Percentiles rank a stretch among this genome's conserved stretches.
Evolutionary conservation across 2,329 filamentous ascomycete genomes (phyloP).

Genomic region (Rhinocladiella mackenziei): DNA sequence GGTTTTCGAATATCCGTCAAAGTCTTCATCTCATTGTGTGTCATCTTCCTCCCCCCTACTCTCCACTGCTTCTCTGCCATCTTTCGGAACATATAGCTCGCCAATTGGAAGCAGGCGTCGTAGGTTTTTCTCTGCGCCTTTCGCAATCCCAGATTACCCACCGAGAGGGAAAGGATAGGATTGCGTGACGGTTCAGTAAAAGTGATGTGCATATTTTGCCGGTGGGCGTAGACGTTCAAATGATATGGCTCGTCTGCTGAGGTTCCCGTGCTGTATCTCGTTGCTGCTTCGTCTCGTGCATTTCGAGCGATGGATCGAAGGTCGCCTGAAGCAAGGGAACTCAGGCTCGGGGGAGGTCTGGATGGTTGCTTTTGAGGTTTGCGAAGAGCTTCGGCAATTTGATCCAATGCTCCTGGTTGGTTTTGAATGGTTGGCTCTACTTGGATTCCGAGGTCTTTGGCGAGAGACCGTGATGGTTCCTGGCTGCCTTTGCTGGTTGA

Average conservation of each 20-base stretch:
- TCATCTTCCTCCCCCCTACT: conserved; percentile 66
- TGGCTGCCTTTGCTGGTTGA: conserved; percentile 1
- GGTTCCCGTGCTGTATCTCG: conserved; percentile 10
- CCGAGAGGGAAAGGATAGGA: conserved; percentile 72
- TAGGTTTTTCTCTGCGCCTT: conserved; percentile 77
- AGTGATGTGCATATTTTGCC: conserved; percentile 94
- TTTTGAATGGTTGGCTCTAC: conserved; percentile 8
- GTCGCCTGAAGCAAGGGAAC: conserved; percentile 3
- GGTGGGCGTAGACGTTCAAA: conserved; percentile 79
- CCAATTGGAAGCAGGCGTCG: conserved; percentile 88
- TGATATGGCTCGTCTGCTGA: conserved; percentile 63
- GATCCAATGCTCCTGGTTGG: conserved; percentile 3
- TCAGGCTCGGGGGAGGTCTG: conserved; percentile 1
- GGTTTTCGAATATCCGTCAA: conserved; percentile 78
- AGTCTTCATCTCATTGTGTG: conserved; percentile 58
- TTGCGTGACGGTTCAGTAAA: conserved; percentile 77
- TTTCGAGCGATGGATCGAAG: conserved; percentile 13
- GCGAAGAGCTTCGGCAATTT: conserved; percentile 8
- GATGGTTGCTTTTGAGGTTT: conserved; percentile 3
- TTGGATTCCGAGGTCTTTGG: conserved; percentile 12
- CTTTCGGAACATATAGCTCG: conserved; percentile 74
- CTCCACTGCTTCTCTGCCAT: conserved; percentile 79
- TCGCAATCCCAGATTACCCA: conserved; percentile 86
- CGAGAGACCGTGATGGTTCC: conserved; percentile 5
- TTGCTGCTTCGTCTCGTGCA: conserved; percentile 18